Conservation (phyloP, 805 yeast species). For the Teunomyces kruisii region DNA sequence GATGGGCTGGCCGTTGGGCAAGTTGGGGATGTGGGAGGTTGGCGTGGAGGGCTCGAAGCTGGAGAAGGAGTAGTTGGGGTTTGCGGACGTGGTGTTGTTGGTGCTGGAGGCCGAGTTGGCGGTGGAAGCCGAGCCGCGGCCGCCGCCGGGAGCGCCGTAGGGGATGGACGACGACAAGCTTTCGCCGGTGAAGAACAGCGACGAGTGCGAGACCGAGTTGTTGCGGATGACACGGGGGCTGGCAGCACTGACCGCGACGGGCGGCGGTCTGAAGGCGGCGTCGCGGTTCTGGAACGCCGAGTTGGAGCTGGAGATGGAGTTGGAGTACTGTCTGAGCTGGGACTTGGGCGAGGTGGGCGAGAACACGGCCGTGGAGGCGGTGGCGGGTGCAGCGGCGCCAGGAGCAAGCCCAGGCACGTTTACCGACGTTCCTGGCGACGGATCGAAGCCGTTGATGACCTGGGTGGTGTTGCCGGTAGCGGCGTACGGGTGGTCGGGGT, state of each 20-base stretch:
- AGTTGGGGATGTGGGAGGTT: constrained; percentile 44
- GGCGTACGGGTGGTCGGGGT: background rate
- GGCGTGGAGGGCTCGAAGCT: constrained; percentile 8
- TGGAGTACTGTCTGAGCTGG: constrained; percentile 10
- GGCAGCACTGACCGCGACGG: constrained; percentile 17
- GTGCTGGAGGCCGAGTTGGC: constrained; percentile 6
- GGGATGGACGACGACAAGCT: constrained; percentile 63
- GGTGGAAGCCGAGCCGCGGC: constrained; percentile 39
- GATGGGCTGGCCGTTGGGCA: constrained; percentile 57
- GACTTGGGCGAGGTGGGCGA: constrained; percentile 12
- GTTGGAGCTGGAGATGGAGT: constrained; percentile 11
- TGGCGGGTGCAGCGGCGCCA: too few relatives aligned
- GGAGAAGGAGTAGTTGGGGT: constrained; percentile 4
- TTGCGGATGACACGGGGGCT: constrained; percentile 45
- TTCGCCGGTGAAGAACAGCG: constrained; percentile 35
- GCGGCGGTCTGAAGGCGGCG: constrained; percentile 18
- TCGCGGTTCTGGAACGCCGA: constrained; percentile 17
- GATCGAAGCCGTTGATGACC: constrained; percentile 8
- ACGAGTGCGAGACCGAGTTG: constrained; percentile 40
- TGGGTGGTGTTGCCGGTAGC: constrained; percentile 1
- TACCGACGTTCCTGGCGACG: constrained; percentile 3
- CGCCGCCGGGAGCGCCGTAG: constrained; percentile 69
- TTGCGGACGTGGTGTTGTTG: constrained; percentile 7
- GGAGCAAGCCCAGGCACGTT: too few relatives aligned
- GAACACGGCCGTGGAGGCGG: constrained; percentile 7